Evolutionary conservation across 2,329 filamentous ascomycete species (phyloP).

Genomic region (Botryotinia convoluta): DNA sequence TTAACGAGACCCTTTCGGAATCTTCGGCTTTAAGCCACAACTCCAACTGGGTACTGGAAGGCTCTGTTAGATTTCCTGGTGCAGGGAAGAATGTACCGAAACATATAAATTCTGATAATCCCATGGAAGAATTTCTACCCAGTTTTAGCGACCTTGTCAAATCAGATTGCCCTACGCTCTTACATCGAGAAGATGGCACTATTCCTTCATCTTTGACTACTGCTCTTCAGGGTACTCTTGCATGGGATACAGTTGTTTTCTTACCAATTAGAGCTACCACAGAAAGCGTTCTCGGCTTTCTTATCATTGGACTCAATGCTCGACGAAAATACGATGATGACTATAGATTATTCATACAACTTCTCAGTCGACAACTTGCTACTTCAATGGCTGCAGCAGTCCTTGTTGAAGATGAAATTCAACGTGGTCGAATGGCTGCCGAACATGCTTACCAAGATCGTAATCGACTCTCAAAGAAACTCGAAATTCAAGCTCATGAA

Average conservation of each 20-base stretch:
- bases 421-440: constrained; percentile 69
- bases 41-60: constrained; percentile 29
- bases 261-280: constrained; percentile 47
- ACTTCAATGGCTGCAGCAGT: constrained; percentile 80
- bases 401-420: constrained; percentile 79
- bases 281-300: constrained; percentile 72
- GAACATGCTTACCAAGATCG: constrained; percentile 72
- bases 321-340: constrained; percentile 76
- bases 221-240: background rate
- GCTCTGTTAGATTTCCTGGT: constrained; percentile 23
- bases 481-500: constrained; percentile 55
- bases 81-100: constrained; percentile 3
- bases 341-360: constrained; percentile 73
- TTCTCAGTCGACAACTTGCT: constrained; percentile 71
- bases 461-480: constrained; percentile 66
- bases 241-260: constrained; percentile 8
- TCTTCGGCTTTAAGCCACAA: constrained; percentile 25
- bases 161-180: constrained; percentile 11
- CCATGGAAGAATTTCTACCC: constrained; percentile 9
- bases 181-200: constrained; percentile 1
- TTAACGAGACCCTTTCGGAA: constrained; percentile 29
- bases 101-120: background rate
- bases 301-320: constrained; percentile 76
- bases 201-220: background rate
- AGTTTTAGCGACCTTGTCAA: constrained; percentile 3